These are phyloP conservation scores for Rhamnella rubrinervis DNA, from an alignment of 331 rosid species.

Conservation along the genomic window DNA sequence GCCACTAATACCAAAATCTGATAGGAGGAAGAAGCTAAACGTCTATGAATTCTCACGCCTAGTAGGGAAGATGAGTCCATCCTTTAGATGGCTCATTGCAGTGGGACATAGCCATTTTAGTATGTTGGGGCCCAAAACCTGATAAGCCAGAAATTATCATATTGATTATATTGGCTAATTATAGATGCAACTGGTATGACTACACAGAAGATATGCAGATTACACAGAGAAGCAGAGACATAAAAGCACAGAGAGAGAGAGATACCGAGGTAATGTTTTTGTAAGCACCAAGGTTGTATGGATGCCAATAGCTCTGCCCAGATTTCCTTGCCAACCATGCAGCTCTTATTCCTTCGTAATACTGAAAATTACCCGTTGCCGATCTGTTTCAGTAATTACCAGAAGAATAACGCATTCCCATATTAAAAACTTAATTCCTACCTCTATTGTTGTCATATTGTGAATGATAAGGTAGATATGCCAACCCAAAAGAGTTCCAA, in stretches of 20 bases:
- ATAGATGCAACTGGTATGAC: slow-evolving; percentile 1
- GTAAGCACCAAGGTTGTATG: slow-evolving; percentile 55
- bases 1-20: slow-evolving; percentile 4
- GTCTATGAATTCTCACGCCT: slow-evolving; percentile 44
- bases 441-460: slow-evolving; percentile 94
- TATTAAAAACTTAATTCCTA: slow-evolving; percentile 24
- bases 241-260: slow-evolving; percentile 16
- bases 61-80: slow-evolving; percentile 61
- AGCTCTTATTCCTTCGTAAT: slow-evolving; percentile 67
- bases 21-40: not conserved
- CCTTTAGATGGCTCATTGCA: slow-evolving; percentile 66
- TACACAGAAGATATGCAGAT: slow-evolving; percentile 11
- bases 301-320: slow-evolving; percentile 76
- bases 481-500: slow-evolving; percentile 76
- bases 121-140: slow-evolving; percentile 75
- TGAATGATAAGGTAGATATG: slow-evolving; percentile 73
- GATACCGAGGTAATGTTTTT: slow-evolving; percentile 68
- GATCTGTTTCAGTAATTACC: slow-evolving; percentile 9
- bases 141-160: slow-evolving; percentile 25
- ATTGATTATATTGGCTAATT: slow-evolving; percentile 15
- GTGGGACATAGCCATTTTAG: slow-evolving; percentile 75
- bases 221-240: slow-evolving; percentile 1
- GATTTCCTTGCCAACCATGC: slow-evolving; percentile 81
- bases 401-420: slow-evolving; percentile 4
- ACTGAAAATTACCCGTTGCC: slow-evolving; percentile 39